Percentiles rank a stretch among this genome's conserved stretches.
Evolutionary conservation across 805 yeast species (phyloP).

Genomic region (Candida suzukii): DNA sequence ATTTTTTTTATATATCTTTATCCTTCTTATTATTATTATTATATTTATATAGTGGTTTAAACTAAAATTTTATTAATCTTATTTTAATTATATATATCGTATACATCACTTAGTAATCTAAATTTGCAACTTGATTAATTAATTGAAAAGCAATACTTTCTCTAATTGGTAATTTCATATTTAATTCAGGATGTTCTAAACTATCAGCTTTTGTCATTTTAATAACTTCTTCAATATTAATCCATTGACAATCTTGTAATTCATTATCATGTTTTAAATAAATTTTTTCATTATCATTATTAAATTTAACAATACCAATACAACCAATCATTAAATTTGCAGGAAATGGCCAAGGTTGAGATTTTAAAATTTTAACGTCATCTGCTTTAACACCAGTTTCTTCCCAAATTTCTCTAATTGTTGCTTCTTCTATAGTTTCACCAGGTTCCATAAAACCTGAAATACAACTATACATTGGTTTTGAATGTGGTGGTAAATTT

Average conservation of each 20-base stretch:
- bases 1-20: no score
- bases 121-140: constrained; percentile 29
- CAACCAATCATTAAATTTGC: constrained; percentile 93
- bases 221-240: constrained; percentile 47
- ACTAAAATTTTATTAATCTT: no score
- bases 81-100: neutral
- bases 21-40: no score
- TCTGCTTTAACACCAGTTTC: constrained; percentile 77
- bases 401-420: constrained; percentile 88
- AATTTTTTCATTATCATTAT: constrained; percentile 57
- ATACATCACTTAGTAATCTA: neutral
- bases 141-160: constrained; percentile 37
- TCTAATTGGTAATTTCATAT: constrained; percentile 33
- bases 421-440: constrained; percentile 85
- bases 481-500: constrained; percentile 3
- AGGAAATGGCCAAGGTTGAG: constrained; percentile 99
- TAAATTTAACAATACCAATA: constrained; percentile 66
- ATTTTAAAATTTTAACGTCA: constrained; percentile 52
- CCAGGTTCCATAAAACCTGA: constrained; percentile 97
- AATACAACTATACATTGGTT: constrained; percentile 67
- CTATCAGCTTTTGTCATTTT: constrained; percentile 26
- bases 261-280: constrained; percentile 81
- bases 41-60: no score
- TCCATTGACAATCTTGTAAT: constrained; percentile 82
- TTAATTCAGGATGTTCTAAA: constrained; percentile 25